A percentile compares a stretch with the other conserved stretches of the same genome.
These are phyloP conservation scores for Exobasidium rhododendri DNA, from an alignment of 1,284 basidiomycete genomes.

Conservation along the genomic window DNA sequence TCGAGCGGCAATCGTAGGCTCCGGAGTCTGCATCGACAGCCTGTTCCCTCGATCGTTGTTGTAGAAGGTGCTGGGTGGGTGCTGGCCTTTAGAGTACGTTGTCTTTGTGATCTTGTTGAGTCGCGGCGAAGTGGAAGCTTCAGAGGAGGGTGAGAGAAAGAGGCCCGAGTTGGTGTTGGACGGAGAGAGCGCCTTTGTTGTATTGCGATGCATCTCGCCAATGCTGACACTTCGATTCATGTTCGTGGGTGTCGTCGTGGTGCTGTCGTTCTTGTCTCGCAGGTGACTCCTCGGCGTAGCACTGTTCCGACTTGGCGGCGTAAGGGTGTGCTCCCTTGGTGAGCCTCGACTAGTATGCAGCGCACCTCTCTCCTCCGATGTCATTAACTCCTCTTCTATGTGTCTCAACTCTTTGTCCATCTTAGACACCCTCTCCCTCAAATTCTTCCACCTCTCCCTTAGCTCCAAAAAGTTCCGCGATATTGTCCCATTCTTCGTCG, in stretches of 20 bases:
- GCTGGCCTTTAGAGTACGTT: not conserved
- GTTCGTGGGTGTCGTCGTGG: not conserved
- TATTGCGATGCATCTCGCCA: not conserved
- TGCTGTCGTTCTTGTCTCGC: not conserved
- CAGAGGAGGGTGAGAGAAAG: not conserved
- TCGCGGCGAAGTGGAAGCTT: not conserved
- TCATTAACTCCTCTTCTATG: constrained; percentile 57
- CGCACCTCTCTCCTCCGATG: not conserved
- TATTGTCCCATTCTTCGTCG: constrained; percentile 91
- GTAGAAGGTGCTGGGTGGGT: not conserved
- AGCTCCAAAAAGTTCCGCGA: constrained; percentile 79
- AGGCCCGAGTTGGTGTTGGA: not conserved
- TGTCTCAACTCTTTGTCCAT: constrained; percentile 78
- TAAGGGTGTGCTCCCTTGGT: not conserved
- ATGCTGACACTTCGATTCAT: not conserved
- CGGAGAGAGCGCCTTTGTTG: not conserved
- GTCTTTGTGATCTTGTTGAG: not conserved
- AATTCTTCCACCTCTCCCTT: constrained; percentile 73
- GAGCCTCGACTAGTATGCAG: not conserved
- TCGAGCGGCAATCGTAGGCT: constrained; percentile 41
- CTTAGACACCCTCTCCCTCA: constrained; percentile 70
- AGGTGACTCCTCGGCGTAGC: too few relatives aligned
- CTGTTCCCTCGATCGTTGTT: constrained; percentile 25
- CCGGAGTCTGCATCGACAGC: constrained; percentile 46
- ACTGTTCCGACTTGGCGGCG: constrained; percentile 20